These are phyloP conservation scores for Dichotomopilus funicola DNA, from an alignment of 2,329 filamentous ascomycete genomes.

Conservation along the genomic window DNA sequence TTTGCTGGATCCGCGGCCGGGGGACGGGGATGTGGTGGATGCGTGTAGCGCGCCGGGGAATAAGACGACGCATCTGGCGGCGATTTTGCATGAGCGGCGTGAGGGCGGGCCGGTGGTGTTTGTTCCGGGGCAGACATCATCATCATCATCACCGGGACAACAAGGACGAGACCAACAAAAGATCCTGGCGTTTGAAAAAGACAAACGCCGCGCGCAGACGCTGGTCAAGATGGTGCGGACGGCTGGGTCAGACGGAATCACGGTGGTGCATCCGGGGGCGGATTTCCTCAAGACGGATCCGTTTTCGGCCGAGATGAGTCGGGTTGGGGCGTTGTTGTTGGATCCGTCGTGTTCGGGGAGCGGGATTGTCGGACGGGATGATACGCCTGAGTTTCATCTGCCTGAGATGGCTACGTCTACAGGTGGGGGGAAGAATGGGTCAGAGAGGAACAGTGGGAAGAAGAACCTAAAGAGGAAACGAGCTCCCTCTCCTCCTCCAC, in stretches of 20 bases:
- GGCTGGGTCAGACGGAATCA: slow-evolving; percentile 62
- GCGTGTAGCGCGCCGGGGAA: slow-evolving; percentile 93
- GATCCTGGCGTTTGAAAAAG: slow-evolving; percentile 77
- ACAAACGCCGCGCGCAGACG: slow-evolving; percentile 62
- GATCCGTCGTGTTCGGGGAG: slow-evolving; percentile 96
- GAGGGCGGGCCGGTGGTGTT: not conserved
- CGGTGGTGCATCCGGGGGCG: slow-evolving; percentile 63
- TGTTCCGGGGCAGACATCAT: slow-evolving; percentile 27
- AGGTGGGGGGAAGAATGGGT: not conserved
- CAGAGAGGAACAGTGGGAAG: not conserved
- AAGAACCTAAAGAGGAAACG: slow-evolving; percentile 16
- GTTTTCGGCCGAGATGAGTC: slow-evolving; percentile 48
- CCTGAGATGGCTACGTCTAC: slow-evolving; percentile 28
- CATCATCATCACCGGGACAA: too few relatives aligned
- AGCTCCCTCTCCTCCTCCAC: not conserved
- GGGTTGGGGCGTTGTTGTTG: slow-evolving; percentile 76
- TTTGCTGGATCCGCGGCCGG: slow-evolving; percentile 61
- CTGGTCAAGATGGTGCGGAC: slow-evolving; percentile 77
- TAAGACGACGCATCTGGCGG: slow-evolving; percentile 90
- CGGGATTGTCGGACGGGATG: slow-evolving; percentile 85
- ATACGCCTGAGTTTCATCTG: slow-evolving; percentile 62
- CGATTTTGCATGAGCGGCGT: slow-evolving; percentile 51
- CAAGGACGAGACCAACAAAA: slow-evolving; percentile 2
- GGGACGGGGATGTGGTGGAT: slow-evolving; percentile 77
- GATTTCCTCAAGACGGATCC: slow-evolving; percentile 80